These are phyloP conservation scores for Jamesozyma piceae DNA, from an alignment of 805 yeast species.

Conservation along the genomic window DNA sequence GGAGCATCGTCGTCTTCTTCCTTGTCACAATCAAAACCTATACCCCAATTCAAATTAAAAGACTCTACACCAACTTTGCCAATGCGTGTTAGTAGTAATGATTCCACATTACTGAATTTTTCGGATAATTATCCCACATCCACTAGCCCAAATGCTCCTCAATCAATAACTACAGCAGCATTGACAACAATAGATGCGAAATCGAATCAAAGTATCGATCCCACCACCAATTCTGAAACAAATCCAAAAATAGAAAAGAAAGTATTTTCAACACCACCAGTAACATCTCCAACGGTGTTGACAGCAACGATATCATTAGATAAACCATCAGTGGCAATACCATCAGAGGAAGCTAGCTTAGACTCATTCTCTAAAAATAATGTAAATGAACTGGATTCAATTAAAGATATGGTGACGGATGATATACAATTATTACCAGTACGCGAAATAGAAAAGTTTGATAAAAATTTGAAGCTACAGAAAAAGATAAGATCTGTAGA, in stretches of 20 bases:
- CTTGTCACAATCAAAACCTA: neutral
- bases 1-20: neutral
- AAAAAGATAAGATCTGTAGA: conserved; percentile 6
- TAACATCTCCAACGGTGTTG: neutral
- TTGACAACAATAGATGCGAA: neutral
- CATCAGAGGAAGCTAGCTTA: too few species aligned
- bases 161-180: neutral
- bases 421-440: neutral
- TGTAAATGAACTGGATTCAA: conserved; percentile 2
- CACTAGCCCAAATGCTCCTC: neutral
- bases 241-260: neutral
- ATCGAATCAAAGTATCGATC: neutral
- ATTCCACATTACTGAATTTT: conserved; percentile 6
- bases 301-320: neutral
- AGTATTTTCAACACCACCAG: neutral
- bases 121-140: conserved; percentile 1
- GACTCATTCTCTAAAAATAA: neutral
- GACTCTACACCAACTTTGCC: conserved; percentile 8
- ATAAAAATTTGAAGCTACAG: conserved; percentile 17
- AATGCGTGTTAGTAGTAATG: conserved; percentile 13
- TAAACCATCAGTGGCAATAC: neutral
- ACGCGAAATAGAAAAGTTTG: conserved; percentile 23
- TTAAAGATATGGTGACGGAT: conserved; percentile 11
- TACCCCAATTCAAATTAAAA: neutral
- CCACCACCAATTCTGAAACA: neutral